phyloP scores from a whole-genome alignment of 164 flowering plant species.

The Kingdonia uniflora region DNA sequence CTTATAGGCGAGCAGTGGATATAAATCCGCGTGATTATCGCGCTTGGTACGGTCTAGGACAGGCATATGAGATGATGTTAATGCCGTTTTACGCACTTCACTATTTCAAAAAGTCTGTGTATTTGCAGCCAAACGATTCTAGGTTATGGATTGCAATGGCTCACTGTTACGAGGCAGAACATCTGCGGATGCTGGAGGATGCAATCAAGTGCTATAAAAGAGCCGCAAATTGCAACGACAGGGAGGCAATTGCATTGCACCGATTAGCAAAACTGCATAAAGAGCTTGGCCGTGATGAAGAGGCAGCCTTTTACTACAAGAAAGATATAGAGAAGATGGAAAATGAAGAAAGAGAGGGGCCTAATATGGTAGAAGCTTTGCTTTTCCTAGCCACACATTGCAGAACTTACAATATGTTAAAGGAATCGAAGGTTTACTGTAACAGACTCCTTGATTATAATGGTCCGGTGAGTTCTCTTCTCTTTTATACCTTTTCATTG shows the following conservation, averaged over 20 bases:
- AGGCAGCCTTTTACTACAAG: conserved; percentile 87
- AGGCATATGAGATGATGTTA: conserved; percentile 94
- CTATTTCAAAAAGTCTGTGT: conserved; percentile 76
- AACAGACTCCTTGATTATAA: conserved; percentile 80
- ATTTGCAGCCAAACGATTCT: conserved; percentile 82
- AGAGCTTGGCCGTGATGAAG: conserved; percentile 66
- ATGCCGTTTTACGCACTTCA: conserved; percentile 94
- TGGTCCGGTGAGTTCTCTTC: conserved; percentile 70
- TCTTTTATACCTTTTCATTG: background rate
- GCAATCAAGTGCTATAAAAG: conserved; percentile 89
- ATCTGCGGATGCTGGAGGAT: conserved; percentile 87
- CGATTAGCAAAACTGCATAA: conserved; percentile 73
- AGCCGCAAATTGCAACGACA: conserved; percentile 75
- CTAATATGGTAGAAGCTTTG: conserved; percentile 81
- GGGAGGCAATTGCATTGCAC: conserved; percentile 85
- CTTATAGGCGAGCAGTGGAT: conserved; percentile 90
- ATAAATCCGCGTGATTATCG: conserved; percentile 89
- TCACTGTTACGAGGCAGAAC: conserved; percentile 84
- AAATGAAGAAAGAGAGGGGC: conserved; percentile 88
- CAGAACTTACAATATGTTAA: conserved; percentile 52
- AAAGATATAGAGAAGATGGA: conserved; percentile 95
- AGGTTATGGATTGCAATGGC: conserved; percentile 98
- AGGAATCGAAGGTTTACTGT: conserved; percentile 85
- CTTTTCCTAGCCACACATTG: conserved; percentile 69
- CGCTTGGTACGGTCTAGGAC: conserved; percentile 99